These are phyloP conservation scores for Silene conica DNA, from an alignment of 148 eudicot genomes.

Conservation along the genomic window DNA sequence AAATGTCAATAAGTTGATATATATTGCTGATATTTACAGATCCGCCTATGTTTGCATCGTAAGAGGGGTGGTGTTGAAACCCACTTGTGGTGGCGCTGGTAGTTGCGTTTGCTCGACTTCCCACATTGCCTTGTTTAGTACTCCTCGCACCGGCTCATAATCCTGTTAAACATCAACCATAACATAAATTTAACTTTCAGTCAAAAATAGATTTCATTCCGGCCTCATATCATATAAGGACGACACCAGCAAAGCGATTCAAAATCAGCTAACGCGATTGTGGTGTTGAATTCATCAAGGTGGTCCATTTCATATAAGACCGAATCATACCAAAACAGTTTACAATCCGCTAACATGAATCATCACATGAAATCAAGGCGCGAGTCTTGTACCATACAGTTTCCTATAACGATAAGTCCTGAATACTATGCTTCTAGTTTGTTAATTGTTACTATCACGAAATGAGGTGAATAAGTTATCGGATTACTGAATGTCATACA, in stretches of 20 bases:
- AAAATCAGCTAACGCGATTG: neutral
- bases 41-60: constrained; percentile 44
- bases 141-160: constrained; percentile 68
- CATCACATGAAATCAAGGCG: neutral
- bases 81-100: constrained; percentile 34
- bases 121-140: constrained; percentile 54
- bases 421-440: too few species aligned
- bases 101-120: constrained; percentile 44
- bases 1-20: neutral
- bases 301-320: neutral
- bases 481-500: too few species aligned
- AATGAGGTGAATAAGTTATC: too few species aligned
- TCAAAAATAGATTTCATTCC: neutral
- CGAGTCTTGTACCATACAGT: too few species aligned
- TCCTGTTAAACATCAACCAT: constrained; percentile 30
- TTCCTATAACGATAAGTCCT: too few species aligned
- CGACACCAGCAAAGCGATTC: neutral
- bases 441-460: too few species aligned
- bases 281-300: too few species aligned
- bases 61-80: constrained; percentile 28
- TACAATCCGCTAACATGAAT: neutral
- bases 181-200: neutral
- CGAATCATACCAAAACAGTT: neutral
- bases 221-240: neutral
- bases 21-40: constrained; percentile 23